Base-by-base conservation (phyloP, 352 stramenopile genomes). In the Pythium rhizo-oryzae region DNA sequence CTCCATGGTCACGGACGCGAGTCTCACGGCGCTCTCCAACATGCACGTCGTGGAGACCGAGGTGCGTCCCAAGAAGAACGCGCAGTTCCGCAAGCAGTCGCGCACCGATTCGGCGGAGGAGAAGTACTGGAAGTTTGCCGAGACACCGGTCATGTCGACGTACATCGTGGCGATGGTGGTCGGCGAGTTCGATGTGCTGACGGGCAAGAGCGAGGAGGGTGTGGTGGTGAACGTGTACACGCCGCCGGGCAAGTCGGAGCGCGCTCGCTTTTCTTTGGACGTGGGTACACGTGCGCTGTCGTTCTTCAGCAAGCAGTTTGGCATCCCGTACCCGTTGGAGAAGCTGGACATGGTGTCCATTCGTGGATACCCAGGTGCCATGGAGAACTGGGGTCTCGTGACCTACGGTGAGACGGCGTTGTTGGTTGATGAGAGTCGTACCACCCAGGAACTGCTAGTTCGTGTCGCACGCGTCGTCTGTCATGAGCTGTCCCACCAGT, bases 321-420 rank as follows among this genome's bases (percentile, higher is more conserved):
- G 79, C 19, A 88, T 93, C 33, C 74, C 81, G 8, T 99, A 99
- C 80, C 97, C 97, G n/a, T 74, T 99, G 13, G 97, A 98, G 47
- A 99, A 99, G 81, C 80, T 99, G 65, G 97, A 99, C 78, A 98
- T 99, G 94, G 84, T 99, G 18, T 88, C 91, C 35, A 98, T 98
- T 65, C 91, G 92, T 13, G 93, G 99, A 59, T 99, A 99, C 56
- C 59, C 83, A 53, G 98, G 98, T 71, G 90, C 98, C 69, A 97
- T 99, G 97, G 96, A 97, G 84, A 97, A 97, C 79, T 96, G 91
- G 94, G 94, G 95, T 8, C 75, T 98, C 13, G 91, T 99, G 8
- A 99, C 97, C 8, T 99, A 99, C 77, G 86, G 92, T 37, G 97
- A 99, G 77, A 96, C 81, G 30, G 89, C 84, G 62, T 71, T 98